Evolutionary conservation across 164 flowering plant species (phyloP), one percentile per base, ranked within the genome.

Genomic region (Echeveria elegans): DNA sequence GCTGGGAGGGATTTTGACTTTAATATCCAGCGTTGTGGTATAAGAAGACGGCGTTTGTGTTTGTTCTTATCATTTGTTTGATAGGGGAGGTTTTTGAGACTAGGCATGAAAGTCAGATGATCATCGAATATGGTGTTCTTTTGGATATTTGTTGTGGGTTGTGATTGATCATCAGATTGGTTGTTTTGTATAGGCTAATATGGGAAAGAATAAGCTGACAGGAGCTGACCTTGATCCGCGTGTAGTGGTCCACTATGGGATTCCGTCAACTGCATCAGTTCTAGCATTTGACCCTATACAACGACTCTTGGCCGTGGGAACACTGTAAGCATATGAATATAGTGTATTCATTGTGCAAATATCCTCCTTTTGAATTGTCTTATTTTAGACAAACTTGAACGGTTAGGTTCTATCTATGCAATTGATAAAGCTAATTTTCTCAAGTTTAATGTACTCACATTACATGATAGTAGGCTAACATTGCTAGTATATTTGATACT

Each of bases 281-380:
- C 78, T 92, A 32, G 90, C 96, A 65, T 80, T 81, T 72, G 96
- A 92, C 64, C 87, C 80, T 26, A 71, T 88, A 64, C 98, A 89
- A 41, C 74, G 83, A 36, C 83, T 92, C 45, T 76, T 92, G 77
- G 98, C 98, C n/a, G 68, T 90, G 59, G 96, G 89, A 45, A 87
- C 96, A 41, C 61, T 83, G 98, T 92, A 68, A 87, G 95, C 14
- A 36, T 40, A 23, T 81, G 47, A 30, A 37, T 60, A 12, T 62
- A 23, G 7, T 7, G 9, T 58, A 3, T 28, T 40, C 38, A 12
- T 26, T 56, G 28, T 63, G 18, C 21, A 29, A 6, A 21, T 63
- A 34, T n/a, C 45, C 29, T 36, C 6, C 19, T 12, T 34, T 31
- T 32, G 16, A 16, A 7, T 26, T 53, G 56, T 53, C 10, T 8